Percentiles rank a stretch among this genome's conserved stretches.
Evolutionary conservation across 78 protist species (phyloP).

Genomic region (Speleostelium caveatum): DNA sequence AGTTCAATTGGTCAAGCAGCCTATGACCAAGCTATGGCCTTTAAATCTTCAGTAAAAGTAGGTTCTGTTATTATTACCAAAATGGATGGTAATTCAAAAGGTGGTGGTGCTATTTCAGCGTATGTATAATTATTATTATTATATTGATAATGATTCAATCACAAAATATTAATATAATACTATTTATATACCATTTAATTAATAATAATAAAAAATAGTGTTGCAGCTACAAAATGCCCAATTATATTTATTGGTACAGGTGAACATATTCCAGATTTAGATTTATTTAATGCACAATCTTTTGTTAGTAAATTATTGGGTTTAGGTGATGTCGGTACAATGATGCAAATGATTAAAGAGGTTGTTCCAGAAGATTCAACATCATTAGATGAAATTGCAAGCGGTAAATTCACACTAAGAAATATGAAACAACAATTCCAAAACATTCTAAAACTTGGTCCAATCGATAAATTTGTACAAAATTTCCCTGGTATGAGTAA

Average conservation of each 20-base stretch:
- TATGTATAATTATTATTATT: background rate
- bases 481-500: slow-evolving; percentile 73
- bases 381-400: slow-evolving; percentile 25
- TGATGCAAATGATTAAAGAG: slow-evolving; percentile 83
- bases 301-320: slow-evolving; percentile 97
- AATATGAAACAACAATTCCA: slow-evolving; percentile 97
- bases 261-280: slow-evolving; percentile 92
- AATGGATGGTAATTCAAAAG: slow-evolving; percentile 99
- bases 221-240: slow-evolving; percentile 97
- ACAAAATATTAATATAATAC: no score
- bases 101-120: slow-evolving; percentile 98
- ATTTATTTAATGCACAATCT: slow-evolving; percentile 88
- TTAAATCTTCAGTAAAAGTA: slow-evolving; percentile 74
- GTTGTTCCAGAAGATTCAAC: slow-evolving; percentile 67
- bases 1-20: slow-evolving; percentile 97
- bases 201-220: no score
- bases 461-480: slow-evolving; percentile 84
- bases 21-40: slow-evolving; percentile 93
- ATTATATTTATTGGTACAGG: slow-evolving; percentile 97
- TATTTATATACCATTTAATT: background rate
- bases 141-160: background rate
- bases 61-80: slow-evolving; percentile 99
- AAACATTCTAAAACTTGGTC: slow-evolving; percentile 92
- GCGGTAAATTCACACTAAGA: slow-evolving; percentile 93
- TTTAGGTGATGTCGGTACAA: slow-evolving; percentile 91